Base-by-base conservation (phyloP, 2,329 filamentous ascomycete species). In the Stagonosporopsis tanaceti region DNA sequence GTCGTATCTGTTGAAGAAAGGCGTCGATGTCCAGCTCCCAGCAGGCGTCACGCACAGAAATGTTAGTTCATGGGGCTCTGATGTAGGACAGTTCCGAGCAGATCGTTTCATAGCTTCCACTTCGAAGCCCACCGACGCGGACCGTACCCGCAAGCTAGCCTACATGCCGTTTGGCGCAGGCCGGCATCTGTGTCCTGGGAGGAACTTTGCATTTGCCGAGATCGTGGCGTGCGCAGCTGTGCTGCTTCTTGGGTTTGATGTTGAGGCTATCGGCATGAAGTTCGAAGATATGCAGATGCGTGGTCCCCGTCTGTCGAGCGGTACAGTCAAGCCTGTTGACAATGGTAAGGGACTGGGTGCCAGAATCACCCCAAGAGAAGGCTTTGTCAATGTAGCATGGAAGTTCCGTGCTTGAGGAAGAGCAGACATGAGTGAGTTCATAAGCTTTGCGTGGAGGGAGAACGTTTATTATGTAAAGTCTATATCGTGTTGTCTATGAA, bases 141-240 rank as follows among this genome's bases (percentile, higher is more conserved):
- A 48, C 7, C 46, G 46, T 12, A 4, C 27, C 9, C 34, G 46
- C 25, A 40, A 40, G 35, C 5, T 11, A 40, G 46, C 46, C 6
- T 48, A 48, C 17, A 40, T 48, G 25, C 46, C 46, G 4, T 48
- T 48, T 32, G 46, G 46, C 9, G 25, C 24, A 6, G 46, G 46
- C 7, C n/a, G 25, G 6, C 46, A 48, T 40, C 35, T 48, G 4
- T 48, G 35, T 6, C 46, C 48, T 2, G 39, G 48, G 11, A 44
- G 48, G 6, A 51, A 42, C 20, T 51, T 51, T 24, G 48, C 48
- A 6, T 44, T 51, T 20, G 48, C 48, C 0, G 48, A 44, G 14
- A 51, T 51, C 15, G 25, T 51, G 8, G 48, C 38, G 6, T 44
- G 28, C 22, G 40, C 39, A 28, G 48, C 48, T 28, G 32, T 44